Evolutionary conservation across 495 filamentous ascomycete genomes (phyloP), one percentile per base, ranked within the genome.

Genomic region (Durotheca rogersii): DNA sequence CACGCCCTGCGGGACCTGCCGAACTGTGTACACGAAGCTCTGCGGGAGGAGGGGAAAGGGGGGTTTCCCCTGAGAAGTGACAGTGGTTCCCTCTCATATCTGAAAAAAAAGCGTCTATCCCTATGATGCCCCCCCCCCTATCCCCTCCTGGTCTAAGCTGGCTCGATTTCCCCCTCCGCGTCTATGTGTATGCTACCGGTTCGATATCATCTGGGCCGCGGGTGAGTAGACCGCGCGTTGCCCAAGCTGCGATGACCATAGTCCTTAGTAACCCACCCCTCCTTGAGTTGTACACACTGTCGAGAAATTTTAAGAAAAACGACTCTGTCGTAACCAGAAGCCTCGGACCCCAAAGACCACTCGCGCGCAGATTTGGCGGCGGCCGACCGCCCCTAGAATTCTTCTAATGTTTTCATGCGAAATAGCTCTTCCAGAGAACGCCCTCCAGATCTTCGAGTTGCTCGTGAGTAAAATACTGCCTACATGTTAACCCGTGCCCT

Each of bases 371-470:
- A 17, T 16, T 15, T 39, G 23, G 17, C 21, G 7, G 18, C n/a
- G 30, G 14, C 15, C 20, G 4, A 9, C 4, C 14, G n/a, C n/a
- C 10, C 1, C 12, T 9, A 3, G n/a, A 27, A 10, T 31, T 18
- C 36, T 20, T 29, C 19, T 7, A 14, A 9, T 18, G 14, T 16
- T 29, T 19, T 63, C 51, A 97, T 46, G 93, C 93, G 75, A 97
- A 99, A 66, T 99, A 99, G 64, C 90, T 95, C 83, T 97, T 97
- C 94, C 94, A 99, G 47, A 99, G 75, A 29, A 97, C 94, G 33
- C 93, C 93, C 58, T 95, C 91, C 15, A 98, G 72, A 66, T 97
- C 92, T 66, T 96, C 93, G 1, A 97, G 78, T 62, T 98, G 93
- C 56, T 96, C 92, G 14, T 81, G 70, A 1, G 88, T 88, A 60